Conservation (phyloP, 1,284 basidiomycete species). For the Kwoniella shivajii region DNA sequence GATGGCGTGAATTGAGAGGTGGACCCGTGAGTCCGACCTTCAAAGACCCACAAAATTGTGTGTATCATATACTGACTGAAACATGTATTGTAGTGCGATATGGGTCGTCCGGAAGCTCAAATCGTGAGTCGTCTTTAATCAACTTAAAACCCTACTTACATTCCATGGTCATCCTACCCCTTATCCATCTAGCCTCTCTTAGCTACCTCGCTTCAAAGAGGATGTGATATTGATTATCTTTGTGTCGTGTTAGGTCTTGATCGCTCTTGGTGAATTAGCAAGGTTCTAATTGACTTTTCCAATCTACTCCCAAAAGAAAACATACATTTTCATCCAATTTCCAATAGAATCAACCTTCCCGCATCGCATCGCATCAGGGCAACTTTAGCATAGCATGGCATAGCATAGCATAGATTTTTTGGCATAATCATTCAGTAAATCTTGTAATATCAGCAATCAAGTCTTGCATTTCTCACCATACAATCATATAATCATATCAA, state of each 20-base stretch:
- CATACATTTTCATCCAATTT: not conserved
- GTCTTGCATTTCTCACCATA: not conserved
- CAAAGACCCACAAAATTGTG: not conserved
- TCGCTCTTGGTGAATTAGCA: slow-evolving; percentile 35
- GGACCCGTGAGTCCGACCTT: slow-evolving; percentile 29
- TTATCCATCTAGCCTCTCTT: too few relatives aligned
- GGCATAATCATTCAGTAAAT: not conserved
- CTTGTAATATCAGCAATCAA: not conserved
- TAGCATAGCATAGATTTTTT: slow-evolving; percentile 1
- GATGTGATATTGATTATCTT: too few relatives aligned
- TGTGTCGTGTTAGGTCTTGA: slow-evolving; percentile 35
- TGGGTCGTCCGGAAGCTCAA: slow-evolving; percentile 49
- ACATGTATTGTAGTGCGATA: slow-evolving; percentile 32
- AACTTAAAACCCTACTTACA: not conserved
- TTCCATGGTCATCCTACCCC: too few relatives aligned
- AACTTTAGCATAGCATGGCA: slow-evolving; percentile 1
- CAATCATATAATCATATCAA: not conserved
- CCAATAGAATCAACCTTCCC: not conserved
- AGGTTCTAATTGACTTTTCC: slow-evolving; percentile 24
- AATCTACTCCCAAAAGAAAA: not conserved
- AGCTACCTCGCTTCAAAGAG: too few relatives aligned
- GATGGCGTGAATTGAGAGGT: slow-evolving; percentile 43
- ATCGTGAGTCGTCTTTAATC: slow-evolving; percentile 29
- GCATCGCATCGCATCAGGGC: slow-evolving; percentile 7
- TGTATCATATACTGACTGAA: not conserved